Percentiles rank a stretch among this genome's conserved stretches.
phyloP scores from a whole-genome alignment of 768 basidiomycete genomes.

The Trametes maxima region DNA sequence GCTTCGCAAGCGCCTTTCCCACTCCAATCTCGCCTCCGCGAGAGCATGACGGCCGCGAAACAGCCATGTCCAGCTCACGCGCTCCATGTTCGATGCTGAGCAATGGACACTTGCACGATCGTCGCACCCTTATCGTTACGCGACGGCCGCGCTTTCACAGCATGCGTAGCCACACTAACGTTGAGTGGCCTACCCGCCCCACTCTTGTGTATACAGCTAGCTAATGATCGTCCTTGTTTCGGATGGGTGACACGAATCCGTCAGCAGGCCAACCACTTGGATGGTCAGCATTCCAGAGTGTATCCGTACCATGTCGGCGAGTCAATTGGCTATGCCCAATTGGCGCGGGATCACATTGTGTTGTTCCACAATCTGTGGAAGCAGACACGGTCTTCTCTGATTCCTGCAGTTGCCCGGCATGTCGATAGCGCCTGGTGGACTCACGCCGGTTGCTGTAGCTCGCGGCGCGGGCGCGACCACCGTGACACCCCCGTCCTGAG shows the following conservation, averaged over 20 bases:
- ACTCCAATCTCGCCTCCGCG: not conserved
- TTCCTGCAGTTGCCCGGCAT: not conserved
- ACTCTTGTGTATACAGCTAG: not conserved
- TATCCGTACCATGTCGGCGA: not conserved
- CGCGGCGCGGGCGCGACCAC: not conserved
- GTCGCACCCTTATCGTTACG: slow-evolving; percentile 1
- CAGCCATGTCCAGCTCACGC: not conserved
- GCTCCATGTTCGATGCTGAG: not conserved
- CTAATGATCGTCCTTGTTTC: not conserved
- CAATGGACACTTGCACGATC: not conserved
- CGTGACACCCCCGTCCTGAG: slow-evolving; percentile 6
- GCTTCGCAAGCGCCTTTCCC: not conserved
- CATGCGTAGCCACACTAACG: not conserved
- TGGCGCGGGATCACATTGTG: not conserved
- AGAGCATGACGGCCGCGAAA: not conserved
- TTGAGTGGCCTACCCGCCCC: too few species aligned
- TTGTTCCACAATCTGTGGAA: not conserved
- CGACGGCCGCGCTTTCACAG: not conserved
- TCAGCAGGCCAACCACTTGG: not conserved
- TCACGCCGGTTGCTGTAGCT: not conserved
- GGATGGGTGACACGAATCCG: not conserved
- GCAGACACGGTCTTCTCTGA: not conserved
- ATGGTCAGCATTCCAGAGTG: not conserved
- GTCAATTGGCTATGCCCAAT: not conserved
- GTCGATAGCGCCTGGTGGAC: not conserved